A percentile compares a stretch with the other conserved stretches of the same genome.
Conservation (phyloP, 2,329 filamentous ascomycete genomes). For the Aureobasidium sp. region DNA sequence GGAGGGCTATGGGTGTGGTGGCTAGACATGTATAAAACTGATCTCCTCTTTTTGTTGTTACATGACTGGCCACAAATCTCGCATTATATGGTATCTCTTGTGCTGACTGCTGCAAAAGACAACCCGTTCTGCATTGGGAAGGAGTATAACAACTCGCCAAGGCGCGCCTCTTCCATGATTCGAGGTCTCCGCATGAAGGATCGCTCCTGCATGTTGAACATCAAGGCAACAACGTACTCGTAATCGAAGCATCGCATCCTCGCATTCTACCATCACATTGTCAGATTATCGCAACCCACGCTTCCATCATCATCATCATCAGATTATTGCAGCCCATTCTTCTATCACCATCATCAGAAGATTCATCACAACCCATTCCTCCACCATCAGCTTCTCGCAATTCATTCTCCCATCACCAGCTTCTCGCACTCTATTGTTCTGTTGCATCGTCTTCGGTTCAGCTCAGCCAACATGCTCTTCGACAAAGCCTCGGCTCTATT, state of each 20-base stretch:
- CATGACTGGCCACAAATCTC: too few relatives aligned
- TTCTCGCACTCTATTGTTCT: background rate
- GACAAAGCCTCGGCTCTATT: background rate
- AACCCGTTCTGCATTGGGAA: background rate
- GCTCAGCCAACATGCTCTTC: background rate
- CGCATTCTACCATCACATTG: background rate
- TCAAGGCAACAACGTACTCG: background rate
- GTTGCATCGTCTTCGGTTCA: background rate
- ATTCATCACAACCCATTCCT: too few relatives aligned
- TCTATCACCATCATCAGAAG: background rate
- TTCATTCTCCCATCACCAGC: background rate
- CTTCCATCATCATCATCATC: background rate
- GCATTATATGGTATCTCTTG: background rate
- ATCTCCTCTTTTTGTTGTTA: slow-evolving; percentile 8
- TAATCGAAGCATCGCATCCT: background rate
- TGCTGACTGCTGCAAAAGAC: background rate
- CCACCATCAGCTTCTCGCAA: background rate
- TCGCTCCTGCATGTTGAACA: background rate
- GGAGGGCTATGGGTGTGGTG: slow-evolving; percentile 1
- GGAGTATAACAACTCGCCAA: background rate
- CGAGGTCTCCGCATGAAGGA: background rate
- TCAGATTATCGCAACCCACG: background rate
- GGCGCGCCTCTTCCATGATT: background rate
- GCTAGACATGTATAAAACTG: slow-evolving; percentile 11
- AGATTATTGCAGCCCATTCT: background rate